These are phyloP conservation scores for Skeletonema menzelii DNA, from an alignment of 108 stramenopile species.

Conservation along the genomic window DNA sequence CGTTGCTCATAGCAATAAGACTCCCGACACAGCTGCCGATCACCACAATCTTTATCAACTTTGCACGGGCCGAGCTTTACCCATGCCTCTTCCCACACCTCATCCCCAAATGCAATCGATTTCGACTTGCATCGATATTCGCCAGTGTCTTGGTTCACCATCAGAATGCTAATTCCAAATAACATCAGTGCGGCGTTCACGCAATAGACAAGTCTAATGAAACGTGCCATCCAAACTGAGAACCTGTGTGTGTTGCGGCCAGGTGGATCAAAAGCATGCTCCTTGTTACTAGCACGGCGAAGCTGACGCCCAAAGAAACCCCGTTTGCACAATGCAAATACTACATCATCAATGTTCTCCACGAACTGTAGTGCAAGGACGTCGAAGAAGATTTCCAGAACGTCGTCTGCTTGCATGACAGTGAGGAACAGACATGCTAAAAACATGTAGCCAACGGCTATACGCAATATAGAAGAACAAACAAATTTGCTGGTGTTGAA, in stretches of 20 bases:
- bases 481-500: neutral
- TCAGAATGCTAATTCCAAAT: too few relatives aligned
- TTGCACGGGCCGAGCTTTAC: constrained; percentile 12
- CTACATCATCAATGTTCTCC: constrained; percentile 25
- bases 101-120: constrained; percentile 23
- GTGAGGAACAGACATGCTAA: constrained; percentile 28
- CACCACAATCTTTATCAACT: neutral
- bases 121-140: constrained; percentile 14
- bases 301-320: constrained; percentile 32
- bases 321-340: constrained; percentile 14
- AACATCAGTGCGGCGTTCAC: neutral
- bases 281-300: constrained; percentile 11
- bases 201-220: neutral
- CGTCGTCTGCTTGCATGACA: constrained; percentile 20
- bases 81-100: constrained; percentile 15
- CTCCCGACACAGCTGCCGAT: too few relatives aligned
- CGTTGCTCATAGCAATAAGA: neutral
- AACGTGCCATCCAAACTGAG: neutral
- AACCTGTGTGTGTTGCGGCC: neutral
- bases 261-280: neutral
- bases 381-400: constrained; percentile 29
- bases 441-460: constrained; percentile 30
- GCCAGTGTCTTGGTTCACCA: neutral
- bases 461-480: constrained; percentile 2
- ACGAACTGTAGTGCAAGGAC: constrained; percentile 19